These are phyloP conservation scores for Hemerocallis citrina DNA, from an alignment of 106 monocot species.

Conservation along the genomic window DNA sequence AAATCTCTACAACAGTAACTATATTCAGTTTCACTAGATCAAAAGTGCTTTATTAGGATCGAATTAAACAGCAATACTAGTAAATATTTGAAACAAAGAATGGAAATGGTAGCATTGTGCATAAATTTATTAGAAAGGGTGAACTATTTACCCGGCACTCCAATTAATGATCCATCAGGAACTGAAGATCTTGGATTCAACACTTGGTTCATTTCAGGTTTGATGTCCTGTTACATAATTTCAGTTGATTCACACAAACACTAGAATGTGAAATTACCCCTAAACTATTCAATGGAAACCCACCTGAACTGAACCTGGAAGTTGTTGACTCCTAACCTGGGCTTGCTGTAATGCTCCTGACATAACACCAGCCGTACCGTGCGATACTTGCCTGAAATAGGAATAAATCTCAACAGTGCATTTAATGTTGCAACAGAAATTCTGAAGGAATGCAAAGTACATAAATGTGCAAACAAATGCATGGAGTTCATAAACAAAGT, in stretches of 20 bases:
- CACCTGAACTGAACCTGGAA: conserved; percentile 46
- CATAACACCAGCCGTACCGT: conserved; percentile 38
- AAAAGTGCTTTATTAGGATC: background rate
- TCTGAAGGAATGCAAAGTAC: background rate
- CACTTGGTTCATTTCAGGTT: conserved; percentile 52
- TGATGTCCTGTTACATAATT: conserved; percentile 41
- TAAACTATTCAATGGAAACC: background rate
- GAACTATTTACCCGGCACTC: conserved; percentile 44
- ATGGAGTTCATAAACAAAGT: too few relatives aligned
- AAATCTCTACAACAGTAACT: background rate
- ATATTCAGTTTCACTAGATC: background rate
- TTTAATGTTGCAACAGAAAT: background rate
- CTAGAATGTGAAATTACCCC: background rate
- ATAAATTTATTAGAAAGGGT: conserved; percentile 63
- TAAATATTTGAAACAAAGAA: too few relatives aligned
- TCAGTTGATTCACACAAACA: background rate
- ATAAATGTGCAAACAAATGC: background rate
- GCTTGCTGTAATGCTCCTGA: conserved; percentile 43
- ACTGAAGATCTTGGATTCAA: conserved; percentile 46
- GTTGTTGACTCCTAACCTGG: conserved; percentile 46
- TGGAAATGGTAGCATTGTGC: too few relatives aligned
- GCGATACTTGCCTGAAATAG: conserved; percentile 54
- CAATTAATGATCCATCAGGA: conserved; percentile 62
- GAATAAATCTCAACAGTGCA: background rate
- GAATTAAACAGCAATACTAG: too few relatives aligned